phyloP scores from a whole-genome alignment of 495 filamentous ascomycete species.

The Aspergillus cristatus region DNA sequence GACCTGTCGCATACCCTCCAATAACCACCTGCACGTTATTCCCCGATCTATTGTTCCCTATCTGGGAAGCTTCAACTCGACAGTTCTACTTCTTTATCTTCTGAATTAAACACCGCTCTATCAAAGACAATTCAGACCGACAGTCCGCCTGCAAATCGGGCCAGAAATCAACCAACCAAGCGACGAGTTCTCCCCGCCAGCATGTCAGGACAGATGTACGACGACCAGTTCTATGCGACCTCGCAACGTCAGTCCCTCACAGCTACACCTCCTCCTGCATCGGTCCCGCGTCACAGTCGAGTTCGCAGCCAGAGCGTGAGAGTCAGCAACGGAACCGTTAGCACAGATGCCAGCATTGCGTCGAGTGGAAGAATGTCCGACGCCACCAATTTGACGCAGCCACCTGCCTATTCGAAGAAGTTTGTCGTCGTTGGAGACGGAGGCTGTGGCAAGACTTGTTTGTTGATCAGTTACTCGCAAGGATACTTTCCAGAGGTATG shows the following conservation, averaged over 20 bases:
- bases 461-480: constrained; percentile 96
- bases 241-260: constrained; percentile 41
- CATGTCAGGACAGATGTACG: constrained; percentile 41
- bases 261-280: constrained; percentile 28
- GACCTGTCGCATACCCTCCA: too few relatives aligned
- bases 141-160: too few relatives aligned
- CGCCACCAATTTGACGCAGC: constrained; percentile 76
- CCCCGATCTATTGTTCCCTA: too few relatives aligned
- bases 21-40: too few relatives aligned
- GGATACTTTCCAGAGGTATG: constrained; percentile 98
- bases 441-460: constrained; percentile 96
- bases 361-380: constrained; percentile 61
- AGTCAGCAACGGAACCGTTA: constrained; percentile 72
- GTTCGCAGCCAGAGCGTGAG: constrained; percentile 52
- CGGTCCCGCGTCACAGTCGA: constrained; percentile 35
- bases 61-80: too few relatives aligned
- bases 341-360: constrained; percentile 55
- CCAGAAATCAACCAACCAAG: too few relatives aligned
- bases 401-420: constrained; percentile 93
- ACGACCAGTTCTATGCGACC: constrained; percentile 41
- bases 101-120: too few relatives aligned
- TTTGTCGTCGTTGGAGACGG: constrained; percentile 97
- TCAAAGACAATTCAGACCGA: too few relatives aligned
- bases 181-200: constrained; percentile 18
- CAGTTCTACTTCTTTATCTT: too few relatives aligned